Evolutionary conservation across 352 stramenopile genomes (phyloP).

Genomic region (Phytophthora rubi): DNA sequence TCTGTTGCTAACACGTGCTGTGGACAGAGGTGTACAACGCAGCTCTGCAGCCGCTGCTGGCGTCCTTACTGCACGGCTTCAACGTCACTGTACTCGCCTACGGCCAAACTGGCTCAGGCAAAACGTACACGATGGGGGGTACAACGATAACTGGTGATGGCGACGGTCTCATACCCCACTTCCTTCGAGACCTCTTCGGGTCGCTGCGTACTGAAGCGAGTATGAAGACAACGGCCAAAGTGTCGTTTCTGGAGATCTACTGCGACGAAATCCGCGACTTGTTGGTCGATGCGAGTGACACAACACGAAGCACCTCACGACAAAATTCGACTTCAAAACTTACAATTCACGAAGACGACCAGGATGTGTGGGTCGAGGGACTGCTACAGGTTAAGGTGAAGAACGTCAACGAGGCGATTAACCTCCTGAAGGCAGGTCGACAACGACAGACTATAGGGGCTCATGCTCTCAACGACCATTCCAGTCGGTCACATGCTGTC

Average conservation of each 20-base stretch:
- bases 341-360: constrained; percentile 53
- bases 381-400: constrained; percentile 67
- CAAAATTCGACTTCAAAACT: constrained; percentile 24
- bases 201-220: constrained; percentile 32
- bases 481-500: constrained; percentile 85
- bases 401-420: constrained; percentile 54
- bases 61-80: constrained; percentile 86
- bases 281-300: constrained; percentile 52
- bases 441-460: constrained; percentile 74
- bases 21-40: constrained; percentile 68
- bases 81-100: constrained; percentile 88
- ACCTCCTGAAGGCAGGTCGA: constrained; percentile 68
- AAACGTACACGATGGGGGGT: constrained; percentile 86
- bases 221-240: constrained; percentile 49
- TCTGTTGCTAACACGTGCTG: neutral
- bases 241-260: constrained; percentile 96
- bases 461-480: constrained; percentile 82
- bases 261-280: constrained; percentile 98
- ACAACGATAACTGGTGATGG: constrained; percentile 19
- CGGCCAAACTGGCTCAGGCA: constrained; percentile 82
- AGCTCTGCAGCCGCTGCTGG: constrained; percentile 70
- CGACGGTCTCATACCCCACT: constrained; percentile 74
- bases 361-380: constrained; percentile 73
- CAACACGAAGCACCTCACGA: constrained; percentile 38
- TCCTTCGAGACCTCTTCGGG: constrained; percentile 74